Base-by-base conservation (phyloP, 345 rosid species). In the Isatis tinctoria region DNA sequence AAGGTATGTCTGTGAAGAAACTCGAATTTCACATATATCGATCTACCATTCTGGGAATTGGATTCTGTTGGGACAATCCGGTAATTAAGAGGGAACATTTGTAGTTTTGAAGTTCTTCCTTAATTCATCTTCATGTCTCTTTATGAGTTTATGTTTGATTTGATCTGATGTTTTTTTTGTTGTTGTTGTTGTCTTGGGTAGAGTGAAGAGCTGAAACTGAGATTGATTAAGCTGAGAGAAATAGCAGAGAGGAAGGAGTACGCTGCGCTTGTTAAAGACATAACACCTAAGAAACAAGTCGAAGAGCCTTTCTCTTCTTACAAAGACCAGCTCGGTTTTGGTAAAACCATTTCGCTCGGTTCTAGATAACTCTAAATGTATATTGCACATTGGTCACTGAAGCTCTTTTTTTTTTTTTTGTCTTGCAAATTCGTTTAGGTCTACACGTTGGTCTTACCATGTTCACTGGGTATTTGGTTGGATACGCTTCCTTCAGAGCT, bases 321-420 rank as follows among this genome's bases (percentile, higher is more conserved):
- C 80, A 94, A 91, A 79, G 97, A 94, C 79, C 98, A 94, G 76
- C 87, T 94, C 60, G 98, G 98, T 53, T 94, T 94, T 61, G 98
- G 98, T 93, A 74, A 71, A 58, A 37, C 26, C 30, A 28, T 12
- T 54, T 64, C 11, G 10, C 26, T 26, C 8, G 7, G 2, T 36
- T 47, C 5, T 5, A 1, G 16, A 27, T 52, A 2, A 10, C 26
- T 40, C 36, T 58, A 11, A 17, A 7, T 22, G 5, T 35, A 35
- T 47, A n/a, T 2, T 8, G 8, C 18, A 59, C 8, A 57, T 2
- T 1, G 13, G 41, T 13, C 4, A 9, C 7, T 75, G 20, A 60
- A 14, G n/a, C 2, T 16, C 58, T 48, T 39, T 0, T 0, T 33
- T 0, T 0, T 33, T 75, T 47, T 22, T 8, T 26, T 36, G 1